Evolutionary conservation across 495 filamentous ascomycete species (phyloP).

Genomic region (Trichoderma gamsii): DNA sequence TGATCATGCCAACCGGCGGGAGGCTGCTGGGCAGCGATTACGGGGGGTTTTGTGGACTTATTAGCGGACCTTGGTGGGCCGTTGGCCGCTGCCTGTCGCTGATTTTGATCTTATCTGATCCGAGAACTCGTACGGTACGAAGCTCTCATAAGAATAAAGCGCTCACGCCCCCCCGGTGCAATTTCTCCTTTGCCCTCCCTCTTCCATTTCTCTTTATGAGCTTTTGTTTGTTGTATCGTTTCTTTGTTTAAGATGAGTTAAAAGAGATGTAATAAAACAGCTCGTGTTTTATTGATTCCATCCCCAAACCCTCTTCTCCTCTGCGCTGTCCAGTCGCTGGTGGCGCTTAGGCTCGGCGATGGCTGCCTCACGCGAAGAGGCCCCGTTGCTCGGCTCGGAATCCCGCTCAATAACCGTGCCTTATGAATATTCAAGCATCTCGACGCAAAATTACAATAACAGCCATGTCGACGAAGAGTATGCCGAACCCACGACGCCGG

Average conservation of each 20-base stretch:
- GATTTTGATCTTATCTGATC: conserved; percentile 12
- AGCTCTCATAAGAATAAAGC: conserved; percentile 6
- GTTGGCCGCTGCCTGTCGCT: conserved; percentile 4
- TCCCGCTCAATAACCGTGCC: background rate
- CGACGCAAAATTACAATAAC: background rate
- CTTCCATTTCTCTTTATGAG: too few species aligned
- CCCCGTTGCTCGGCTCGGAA: conserved; percentile 11
- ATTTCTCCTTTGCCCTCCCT: background rate
- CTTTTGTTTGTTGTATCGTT: too few species aligned
- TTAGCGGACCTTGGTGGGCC: background rate
- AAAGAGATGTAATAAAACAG: too few species aligned
- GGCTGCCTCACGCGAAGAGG: conserved; percentile 8
- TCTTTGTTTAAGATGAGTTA: too few species aligned
- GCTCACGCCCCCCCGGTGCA: background rate
- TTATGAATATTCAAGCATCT: background rate
- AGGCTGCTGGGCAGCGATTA: background rate
- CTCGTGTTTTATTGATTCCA: too few species aligned
- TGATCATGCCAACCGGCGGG: conserved; percentile 2
- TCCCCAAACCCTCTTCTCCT: background rate
- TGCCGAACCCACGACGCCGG: background rate
- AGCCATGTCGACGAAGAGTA: background rate
- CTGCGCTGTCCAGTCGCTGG: background rate
- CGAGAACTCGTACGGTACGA: conserved; percentile 6
- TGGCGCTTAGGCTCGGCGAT: background rate
- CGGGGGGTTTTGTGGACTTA: background rate